Evolutionary conservation across 805 yeast genomes (phyloP), one percentile per base, ranked within the genome.

Genomic region (Scheffersomyces coipomensis): DNA sequence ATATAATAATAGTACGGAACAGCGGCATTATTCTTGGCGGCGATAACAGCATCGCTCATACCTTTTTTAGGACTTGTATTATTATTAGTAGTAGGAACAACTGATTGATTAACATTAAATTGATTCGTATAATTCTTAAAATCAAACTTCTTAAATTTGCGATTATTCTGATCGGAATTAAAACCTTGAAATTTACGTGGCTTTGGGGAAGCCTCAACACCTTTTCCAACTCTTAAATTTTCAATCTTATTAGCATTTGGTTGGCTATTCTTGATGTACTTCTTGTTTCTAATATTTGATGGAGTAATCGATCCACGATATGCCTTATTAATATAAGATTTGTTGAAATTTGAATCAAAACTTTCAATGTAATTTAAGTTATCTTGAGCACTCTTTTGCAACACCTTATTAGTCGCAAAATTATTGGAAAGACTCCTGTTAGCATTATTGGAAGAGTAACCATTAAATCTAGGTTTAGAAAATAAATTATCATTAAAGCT

Each of bases 1-100:
- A 47, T 40, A 35, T 53, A 53, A 35, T 47, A 49, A 33, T 43
- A 49, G 33, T 49, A 49, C 3, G 55, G 52, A 9, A 39, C 34
- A 19, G 39, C 38, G 5, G 11, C 13, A 24, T 13, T 27, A 27
- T 27, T 27, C 4, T 5, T 12, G 5, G n/a, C 27, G 12, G 18
- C 10, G 11, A 13, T 10, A 4, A 10, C 7, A 4, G 15, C 11
- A n/a, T 27, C 30, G 15, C 15, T 27, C 3, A 18, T 13, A 27
- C 6, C 15, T 12, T 27, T 27, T 15, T 27, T 5, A 13, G 30
- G 30, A 27, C 23, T 21, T 7, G 23, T 21, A 21, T 21, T 21
- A 21, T 5, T 27, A 27, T 15, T 15, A 27, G n/a, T 27, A 27
- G 18, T 27, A 27, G n/a, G 6, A 5, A 18, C 4, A 27, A 5